These are phyloP conservation scores for Penicillium janthinellum DNA, from an alignment of 2,329 filamentous ascomycete species.

Conservation along the genomic window DNA sequence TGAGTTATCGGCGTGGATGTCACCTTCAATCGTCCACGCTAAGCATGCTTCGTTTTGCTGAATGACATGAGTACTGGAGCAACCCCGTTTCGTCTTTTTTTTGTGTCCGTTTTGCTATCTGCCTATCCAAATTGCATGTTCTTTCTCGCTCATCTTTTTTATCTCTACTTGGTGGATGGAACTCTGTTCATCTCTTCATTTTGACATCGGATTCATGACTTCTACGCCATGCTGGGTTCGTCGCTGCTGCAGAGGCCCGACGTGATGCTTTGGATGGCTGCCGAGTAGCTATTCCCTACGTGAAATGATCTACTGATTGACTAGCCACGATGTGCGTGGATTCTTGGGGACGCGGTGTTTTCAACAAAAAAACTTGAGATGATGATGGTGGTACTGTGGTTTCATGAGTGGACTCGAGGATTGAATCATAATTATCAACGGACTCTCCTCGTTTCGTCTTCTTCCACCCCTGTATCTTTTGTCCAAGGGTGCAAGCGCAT, in stretches of 20 bases:
- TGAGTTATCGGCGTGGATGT: constrained; percentile 22
- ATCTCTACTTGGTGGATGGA: constrained; percentile 4
- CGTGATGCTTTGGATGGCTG: constrained; percentile 12
- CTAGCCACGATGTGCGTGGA: not conserved
- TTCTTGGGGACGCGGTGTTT: constrained; percentile 11
- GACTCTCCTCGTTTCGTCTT: not conserved
- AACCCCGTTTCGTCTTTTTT: constrained; percentile 17
- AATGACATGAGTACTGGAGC: constrained; percentile 27
- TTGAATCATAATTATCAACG: constrained; percentile 3
- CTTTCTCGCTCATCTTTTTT: not conserved
- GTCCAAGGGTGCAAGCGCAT: not conserved
- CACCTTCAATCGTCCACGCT: constrained; percentile 14
- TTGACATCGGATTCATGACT: constrained; percentile 18
- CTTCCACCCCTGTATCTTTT: not conserved
- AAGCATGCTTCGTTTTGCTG: constrained; percentile 21
- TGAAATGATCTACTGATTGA: not conserved
- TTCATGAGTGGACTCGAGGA: constrained; percentile 7
- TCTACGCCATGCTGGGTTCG: constrained; percentile 12
- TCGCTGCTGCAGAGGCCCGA: not conserved
- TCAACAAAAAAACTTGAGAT: constrained; percentile 12
- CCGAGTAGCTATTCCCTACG: not conserved
- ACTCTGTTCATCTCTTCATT: constrained; percentile 11
- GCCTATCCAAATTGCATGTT: constrained; percentile 29
- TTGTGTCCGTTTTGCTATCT: constrained; percentile 15
- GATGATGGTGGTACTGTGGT: not conserved